phyloP scores from a whole-genome alignment of 257 asterid genomes.

The Solanum corneliomulleri region DNA sequence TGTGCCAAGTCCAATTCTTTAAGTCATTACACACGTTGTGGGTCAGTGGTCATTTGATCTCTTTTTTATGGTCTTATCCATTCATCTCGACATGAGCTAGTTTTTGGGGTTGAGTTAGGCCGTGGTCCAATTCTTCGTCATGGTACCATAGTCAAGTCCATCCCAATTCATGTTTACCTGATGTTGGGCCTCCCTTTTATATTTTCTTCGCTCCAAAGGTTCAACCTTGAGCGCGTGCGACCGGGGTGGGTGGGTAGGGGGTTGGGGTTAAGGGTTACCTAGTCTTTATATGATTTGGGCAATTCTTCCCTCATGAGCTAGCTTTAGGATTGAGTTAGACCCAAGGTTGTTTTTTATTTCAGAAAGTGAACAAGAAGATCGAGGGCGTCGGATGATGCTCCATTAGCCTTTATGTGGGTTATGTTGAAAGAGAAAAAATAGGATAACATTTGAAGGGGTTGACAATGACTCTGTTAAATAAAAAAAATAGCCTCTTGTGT shows the following conservation, averaged over 20 bases:
- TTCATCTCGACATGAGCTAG: neutral
- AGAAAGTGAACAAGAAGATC: neutral
- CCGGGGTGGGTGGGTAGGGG: no score
- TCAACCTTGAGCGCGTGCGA: neutral
- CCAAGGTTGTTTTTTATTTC: neutral
- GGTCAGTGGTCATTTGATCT: neutral
- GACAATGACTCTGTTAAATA: neutral
- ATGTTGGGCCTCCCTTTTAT: neutral
- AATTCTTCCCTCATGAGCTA: neutral
- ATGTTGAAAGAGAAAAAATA: neutral
- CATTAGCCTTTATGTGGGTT: neutral
- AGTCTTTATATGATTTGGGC: neutral
- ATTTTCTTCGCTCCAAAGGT: neutral
- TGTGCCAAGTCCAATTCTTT: neutral
- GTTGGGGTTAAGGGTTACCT: neutral
- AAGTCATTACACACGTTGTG: neutral
- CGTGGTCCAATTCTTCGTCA: neutral
- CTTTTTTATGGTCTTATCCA: neutral
- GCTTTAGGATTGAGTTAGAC: neutral
- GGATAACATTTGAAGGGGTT: neutral
- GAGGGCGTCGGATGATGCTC: neutral
- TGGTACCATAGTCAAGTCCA: neutral
- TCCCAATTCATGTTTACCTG: neutral
- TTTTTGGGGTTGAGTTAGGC: neutral
- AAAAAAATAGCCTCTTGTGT: neutral